Conservation (phyloP, 2,329 filamentous ascomycete genomes). For the Cytospora paraplurivora region DNA sequence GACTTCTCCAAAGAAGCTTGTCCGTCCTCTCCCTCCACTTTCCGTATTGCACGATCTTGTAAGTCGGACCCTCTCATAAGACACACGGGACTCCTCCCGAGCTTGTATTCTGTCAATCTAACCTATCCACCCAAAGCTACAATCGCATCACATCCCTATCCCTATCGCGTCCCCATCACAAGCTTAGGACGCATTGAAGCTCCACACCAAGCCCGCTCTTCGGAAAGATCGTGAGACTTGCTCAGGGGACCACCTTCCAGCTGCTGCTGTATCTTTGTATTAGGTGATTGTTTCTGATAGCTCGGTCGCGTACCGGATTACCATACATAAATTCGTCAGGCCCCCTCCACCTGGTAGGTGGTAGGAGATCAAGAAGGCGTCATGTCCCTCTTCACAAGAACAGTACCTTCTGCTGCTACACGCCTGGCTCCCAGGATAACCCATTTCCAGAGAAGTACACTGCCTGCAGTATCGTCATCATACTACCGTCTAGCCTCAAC, state of each 20-base stretch:
- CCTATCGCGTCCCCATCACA: constrained; percentile 7
- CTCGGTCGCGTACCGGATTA: constrained; percentile 21
- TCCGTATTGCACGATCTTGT: not conserved
- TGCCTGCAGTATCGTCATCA: constrained; percentile 32
- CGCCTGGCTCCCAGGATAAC: constrained; percentile 32
- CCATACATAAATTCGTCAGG: constrained; percentile 1
- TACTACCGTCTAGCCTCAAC: constrained; percentile 44
- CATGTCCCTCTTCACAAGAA: constrained; percentile 30
- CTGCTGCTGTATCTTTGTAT: not conserved
- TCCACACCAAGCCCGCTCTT: constrained; percentile 15
- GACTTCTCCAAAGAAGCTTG: no score
- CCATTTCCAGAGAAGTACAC: constrained; percentile 35
- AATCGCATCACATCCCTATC: not conserved
- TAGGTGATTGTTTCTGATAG: constrained; percentile 25
- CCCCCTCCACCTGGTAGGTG: not conserved
- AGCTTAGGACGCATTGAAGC: not conserved
- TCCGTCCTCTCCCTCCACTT: not conserved
- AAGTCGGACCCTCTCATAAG: not conserved
- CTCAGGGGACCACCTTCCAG: not conserved
- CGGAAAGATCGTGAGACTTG: constrained; percentile 15
- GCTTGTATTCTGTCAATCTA: not conserved
- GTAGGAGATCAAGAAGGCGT: not conserved
- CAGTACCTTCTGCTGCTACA: constrained; percentile 32
- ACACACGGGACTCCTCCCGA: not conserved
- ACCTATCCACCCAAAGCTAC: not conserved